phyloP scores from a whole-genome alignment of 805 yeast genomes.

The Scheffersomyces lignosus region DNA sequence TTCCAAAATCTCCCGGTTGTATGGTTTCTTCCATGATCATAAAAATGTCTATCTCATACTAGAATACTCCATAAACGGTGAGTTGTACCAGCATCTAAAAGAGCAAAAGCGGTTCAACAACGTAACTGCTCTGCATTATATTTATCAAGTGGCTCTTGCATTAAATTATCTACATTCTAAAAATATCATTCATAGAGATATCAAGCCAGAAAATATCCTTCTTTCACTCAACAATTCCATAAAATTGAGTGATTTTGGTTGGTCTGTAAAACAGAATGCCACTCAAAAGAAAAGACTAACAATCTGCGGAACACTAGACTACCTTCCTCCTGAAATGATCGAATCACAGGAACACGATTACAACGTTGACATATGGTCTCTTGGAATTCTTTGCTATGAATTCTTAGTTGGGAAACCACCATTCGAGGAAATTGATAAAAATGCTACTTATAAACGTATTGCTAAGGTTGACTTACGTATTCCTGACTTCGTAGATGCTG shows the following conservation, averaged over 20 bases:
- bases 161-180: slow-evolving; percentile 74
- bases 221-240: slow-evolving; percentile 73
- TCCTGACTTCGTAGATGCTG: slow-evolving; percentile 67
- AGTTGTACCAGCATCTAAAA: slow-evolving; percentile 72
- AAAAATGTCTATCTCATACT: slow-evolving; percentile 78
- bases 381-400: slow-evolving; percentile 86
- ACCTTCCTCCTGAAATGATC: slow-evolving; percentile 93
- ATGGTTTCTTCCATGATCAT: slow-evolving; percentile 82
- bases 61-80: slow-evolving; percentile 86
- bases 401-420: slow-evolving; percentile 89
- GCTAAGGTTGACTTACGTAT: slow-evolving; percentile 72
- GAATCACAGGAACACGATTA: slow-evolving; percentile 77
- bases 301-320: slow-evolving; percentile 93
- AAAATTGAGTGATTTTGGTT: slow-evolving; percentile 92
- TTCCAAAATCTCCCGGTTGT: slow-evolving; percentile 75
- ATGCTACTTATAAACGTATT: slow-evolving; percentile 78
- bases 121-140: slow-evolving; percentile 71
- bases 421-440: slow-evolving; percentile 78
- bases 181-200: slow-evolving; percentile 85
- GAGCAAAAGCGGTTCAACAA: slow-evolving; percentile 71
- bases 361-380: slow-evolving; percentile 87
- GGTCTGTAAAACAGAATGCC: slow-evolving; percentile 68
- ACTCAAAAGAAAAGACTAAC: slow-evolving; percentile 57
- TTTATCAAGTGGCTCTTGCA: slow-evolving; percentile 81
- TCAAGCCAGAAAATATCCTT: slow-evolving; percentile 90